These are phyloP conservation scores for Kregervanrija pseudodelftensis DNA, from an alignment of 805 yeast genomes.

Conservation along the genomic window DNA sequence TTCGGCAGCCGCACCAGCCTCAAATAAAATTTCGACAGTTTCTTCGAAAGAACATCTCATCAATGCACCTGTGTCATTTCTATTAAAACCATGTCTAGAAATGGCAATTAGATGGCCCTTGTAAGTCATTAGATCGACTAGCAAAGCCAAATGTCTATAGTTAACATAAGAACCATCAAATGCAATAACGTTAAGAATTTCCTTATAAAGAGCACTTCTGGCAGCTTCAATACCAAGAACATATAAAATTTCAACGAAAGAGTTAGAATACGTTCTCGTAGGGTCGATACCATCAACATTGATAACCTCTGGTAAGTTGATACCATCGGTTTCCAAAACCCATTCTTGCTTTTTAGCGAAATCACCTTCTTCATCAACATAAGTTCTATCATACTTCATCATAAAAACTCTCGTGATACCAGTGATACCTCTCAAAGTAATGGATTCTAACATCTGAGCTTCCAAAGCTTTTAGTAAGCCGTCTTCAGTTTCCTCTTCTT, in stretches of 20 bases:
- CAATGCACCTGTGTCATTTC: constrained; percentile 97
- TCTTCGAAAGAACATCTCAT: constrained; percentile 99
- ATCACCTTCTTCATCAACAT: constrained; percentile 78
- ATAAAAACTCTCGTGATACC: constrained; percentile 86
- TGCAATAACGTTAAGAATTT: constrained; percentile 94
- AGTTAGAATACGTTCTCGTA: constrained; percentile 85
- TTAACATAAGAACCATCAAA: constrained; percentile 99
- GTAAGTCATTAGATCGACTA: constrained; percentile 97
- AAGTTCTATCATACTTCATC: constrained; percentile 74
- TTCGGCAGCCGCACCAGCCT: constrained; percentile 98
- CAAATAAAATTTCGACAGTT: constrained; percentile 94
- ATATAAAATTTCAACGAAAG: constrained; percentile 89
- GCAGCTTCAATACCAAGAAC: constrained; percentile 99
- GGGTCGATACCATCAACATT: constrained; percentile 93
- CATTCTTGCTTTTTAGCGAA: constrained; percentile 87
- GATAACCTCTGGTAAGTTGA: constrained; percentile 90
- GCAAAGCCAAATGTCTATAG: constrained; percentile 95
- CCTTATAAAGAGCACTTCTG: constrained; percentile 86
- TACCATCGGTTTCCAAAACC: constrained; percentile 99
- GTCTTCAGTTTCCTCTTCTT: constrained; percentile 93
- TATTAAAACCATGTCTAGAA: constrained; percentile 98
- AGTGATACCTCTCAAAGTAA: constrained; percentile 91
- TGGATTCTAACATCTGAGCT: constrained; percentile 91
- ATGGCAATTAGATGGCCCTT: constrained; percentile 98
- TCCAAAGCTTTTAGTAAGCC: constrained; percentile 92